phyloP scores from a whole-genome alignment of 768 basidiomycete species.

The Termitomyces sp. region DNA sequence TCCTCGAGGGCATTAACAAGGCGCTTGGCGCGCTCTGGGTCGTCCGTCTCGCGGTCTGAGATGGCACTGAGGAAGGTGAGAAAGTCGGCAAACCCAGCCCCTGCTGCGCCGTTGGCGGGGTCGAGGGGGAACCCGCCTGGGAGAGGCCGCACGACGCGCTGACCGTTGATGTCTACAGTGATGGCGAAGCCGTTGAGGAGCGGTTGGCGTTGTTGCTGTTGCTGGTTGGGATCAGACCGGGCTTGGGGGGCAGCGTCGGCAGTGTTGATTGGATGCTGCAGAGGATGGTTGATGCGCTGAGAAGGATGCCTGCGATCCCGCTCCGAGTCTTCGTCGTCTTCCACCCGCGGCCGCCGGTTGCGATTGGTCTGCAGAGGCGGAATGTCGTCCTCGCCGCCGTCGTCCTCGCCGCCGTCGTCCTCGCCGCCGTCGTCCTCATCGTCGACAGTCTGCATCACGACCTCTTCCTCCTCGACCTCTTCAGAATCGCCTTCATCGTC shows the following conservation, averaged over 20 bases:
- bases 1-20: constrained; percentile 60
- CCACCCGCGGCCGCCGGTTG: constrained; percentile 50
- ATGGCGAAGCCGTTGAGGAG: constrained; percentile 16
- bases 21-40: constrained; percentile 61
- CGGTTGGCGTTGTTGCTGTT: neutral
- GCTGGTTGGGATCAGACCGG: neutral
- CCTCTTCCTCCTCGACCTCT: constrained; percentile 13
- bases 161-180: constrained; percentile 16
- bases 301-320: constrained; percentile 62
- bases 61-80: constrained; percentile 16
- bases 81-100: constrained; percentile 12
- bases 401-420: constrained; percentile 22
- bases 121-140: constrained; percentile 5
- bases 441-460: constrained; percentile 22
- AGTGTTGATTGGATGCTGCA: neutral
- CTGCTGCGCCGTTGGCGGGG: neutral
- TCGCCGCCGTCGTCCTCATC: constrained; percentile 24
- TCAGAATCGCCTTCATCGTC: constrained; percentile 25
- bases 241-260: neutral
- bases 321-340: constrained; percentile 57
- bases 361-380: constrained; percentile 27
- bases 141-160: constrained; percentile 9
- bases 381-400: constrained; percentile 22
- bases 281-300: constrained; percentile 37
- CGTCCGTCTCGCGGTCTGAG: constrained; percentile 40